phyloP scores from a whole-genome alignment of 1,284 basidiomycete species.

The Sporisorium iseilematis-ciliati region DNA sequence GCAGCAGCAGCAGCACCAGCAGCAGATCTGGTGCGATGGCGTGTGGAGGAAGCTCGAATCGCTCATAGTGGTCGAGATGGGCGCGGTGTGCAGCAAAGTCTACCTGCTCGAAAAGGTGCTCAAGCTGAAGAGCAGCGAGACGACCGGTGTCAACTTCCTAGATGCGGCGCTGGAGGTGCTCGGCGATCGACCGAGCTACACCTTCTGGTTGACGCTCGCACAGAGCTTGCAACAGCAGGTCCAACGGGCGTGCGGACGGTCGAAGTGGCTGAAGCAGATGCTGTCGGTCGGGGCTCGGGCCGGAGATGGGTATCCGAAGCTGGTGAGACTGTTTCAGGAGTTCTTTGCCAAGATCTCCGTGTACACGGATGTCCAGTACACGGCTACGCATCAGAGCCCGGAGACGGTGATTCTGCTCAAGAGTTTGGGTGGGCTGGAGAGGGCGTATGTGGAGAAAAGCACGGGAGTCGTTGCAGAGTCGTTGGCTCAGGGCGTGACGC shows the following conservation, averaged over 20 bases:
- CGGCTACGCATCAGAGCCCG: slow-evolving; percentile 83
- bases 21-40: slow-evolving; percentile 77
- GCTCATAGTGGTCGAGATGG: slow-evolving; percentile 84
- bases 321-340: slow-evolving; percentile 90
- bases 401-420: slow-evolving; percentile 89
- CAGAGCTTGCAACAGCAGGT: slow-evolving; percentile 73
- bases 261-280: slow-evolving; percentile 86
- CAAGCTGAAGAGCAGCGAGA: slow-evolving; percentile 77
- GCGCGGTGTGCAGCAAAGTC: slow-evolving; percentile 80
- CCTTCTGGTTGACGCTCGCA: slow-evolving; percentile 88
- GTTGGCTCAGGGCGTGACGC: slow-evolving; percentile 72
- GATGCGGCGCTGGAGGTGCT: slow-evolving; percentile 79
- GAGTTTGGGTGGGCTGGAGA: slow-evolving; percentile 83
- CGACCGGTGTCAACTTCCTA: slow-evolving; percentile 82
- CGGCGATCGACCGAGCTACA: slow-evolving; percentile 88
- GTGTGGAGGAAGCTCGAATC: slow-evolving; percentile 85
- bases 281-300: slow-evolving; percentile 75
- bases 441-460: slow-evolving; percentile 85
- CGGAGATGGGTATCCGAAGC: slow-evolving; percentile 76
- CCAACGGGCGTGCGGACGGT: slow-evolving; percentile 81
- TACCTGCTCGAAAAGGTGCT: slow-evolving; percentile 95
- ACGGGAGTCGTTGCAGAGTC: slow-evolving; percentile 81
- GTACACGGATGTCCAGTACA: slow-evolving; percentile 92
- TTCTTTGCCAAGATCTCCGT: slow-evolving; percentile 94
- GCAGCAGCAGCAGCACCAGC: slow-evolving; percentile 78